Percentiles rank a stretch among this genome's conserved stretches.
Evolutionary conservation across 2,329 filamentous ascomycete species (phyloP).

Genomic region (Tolypocladium album): DNA sequence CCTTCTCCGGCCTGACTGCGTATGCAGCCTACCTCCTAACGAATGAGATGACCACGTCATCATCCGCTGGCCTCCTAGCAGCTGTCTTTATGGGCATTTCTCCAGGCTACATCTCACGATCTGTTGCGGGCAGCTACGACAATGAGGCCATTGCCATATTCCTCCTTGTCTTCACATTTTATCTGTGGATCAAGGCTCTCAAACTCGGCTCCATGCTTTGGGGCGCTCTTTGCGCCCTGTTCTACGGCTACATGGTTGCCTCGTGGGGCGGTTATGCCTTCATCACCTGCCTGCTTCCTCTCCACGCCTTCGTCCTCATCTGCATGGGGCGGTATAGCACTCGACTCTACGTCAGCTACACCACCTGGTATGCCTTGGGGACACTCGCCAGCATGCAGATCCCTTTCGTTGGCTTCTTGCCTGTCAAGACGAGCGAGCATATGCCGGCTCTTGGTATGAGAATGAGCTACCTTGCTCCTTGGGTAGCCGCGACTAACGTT

Average conservation of each 20-base stretch:
- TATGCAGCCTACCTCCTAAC: slow-evolving; percentile 91
- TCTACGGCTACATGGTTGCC: slow-evolving; percentile 99
- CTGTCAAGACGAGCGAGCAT: slow-evolving; percentile 93
- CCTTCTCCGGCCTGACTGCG: slow-evolving; percentile 87
- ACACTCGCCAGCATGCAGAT: slow-evolving; percentile 98
- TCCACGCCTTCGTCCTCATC: slow-evolving; percentile 88
- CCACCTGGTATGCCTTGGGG: slow-evolving; percentile 93
- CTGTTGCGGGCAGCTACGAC: slow-evolving; percentile 96
- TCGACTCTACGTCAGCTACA: slow-evolving; percentile 90
- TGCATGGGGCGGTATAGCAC: slow-evolving; percentile 96
- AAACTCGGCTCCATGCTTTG: slow-evolving; percentile 95
- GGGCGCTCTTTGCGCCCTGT: slow-evolving; percentile 87
- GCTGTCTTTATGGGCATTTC: slow-evolving; percentile 96
- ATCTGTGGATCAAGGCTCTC: slow-evolving; percentile 96
- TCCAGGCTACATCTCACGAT: slow-evolving; percentile 94
- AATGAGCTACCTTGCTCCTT: slow-evolving; percentile 15
- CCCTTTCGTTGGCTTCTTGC: slow-evolving; percentile 94
- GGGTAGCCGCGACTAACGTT: slow-evolving; percentile 6
- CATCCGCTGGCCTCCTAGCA: slow-evolving; percentile 87
- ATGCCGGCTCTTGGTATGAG: slow-evolving; percentile 82
- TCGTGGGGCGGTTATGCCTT: slow-evolving; percentile 99
- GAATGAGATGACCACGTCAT: slow-evolving; percentile 92
- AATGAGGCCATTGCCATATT: slow-evolving; percentile 99
- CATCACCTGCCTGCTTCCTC: slow-evolving; percentile 92
- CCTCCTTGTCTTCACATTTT: slow-evolving; percentile 96